Evolutionary conservation across 805 yeast species (phyloP).

Genomic region (Debaryomyces hansenii): DNA sequence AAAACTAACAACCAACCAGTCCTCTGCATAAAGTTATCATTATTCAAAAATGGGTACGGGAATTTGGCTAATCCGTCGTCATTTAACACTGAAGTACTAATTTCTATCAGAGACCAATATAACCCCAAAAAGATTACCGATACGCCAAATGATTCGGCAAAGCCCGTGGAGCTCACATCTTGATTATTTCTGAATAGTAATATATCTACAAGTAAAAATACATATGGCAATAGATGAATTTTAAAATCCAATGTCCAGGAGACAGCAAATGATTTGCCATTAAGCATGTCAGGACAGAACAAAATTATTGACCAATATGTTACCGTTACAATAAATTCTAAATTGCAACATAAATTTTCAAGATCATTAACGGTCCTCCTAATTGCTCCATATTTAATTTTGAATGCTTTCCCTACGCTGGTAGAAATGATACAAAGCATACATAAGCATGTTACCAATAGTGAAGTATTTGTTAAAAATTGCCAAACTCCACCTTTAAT

Average conservation of each 20-base stretch:
- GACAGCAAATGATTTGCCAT: slow-evolving; percentile 16
- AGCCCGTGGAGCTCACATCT: neutral
- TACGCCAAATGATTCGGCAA: slow-evolving; percentile 1
- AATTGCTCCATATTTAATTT: neutral
- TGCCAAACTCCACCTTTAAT: slow-evolving; percentile 22
- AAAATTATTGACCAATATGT: slow-evolving; percentile 22
- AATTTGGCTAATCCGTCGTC: slow-evolving; percentile 7
- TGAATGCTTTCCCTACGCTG: neutral
- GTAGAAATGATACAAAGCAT: neutral
- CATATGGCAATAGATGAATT: slow-evolving; percentile 27
- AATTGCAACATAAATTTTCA: slow-evolving; percentile 12
- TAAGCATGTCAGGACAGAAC: slow-evolving; percentile 15
- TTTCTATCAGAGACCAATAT: slow-evolving; percentile 19
- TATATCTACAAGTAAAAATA: slow-evolving; percentile 12
- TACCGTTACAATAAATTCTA: slow-evolving; percentile 22
- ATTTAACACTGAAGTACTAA: neutral
- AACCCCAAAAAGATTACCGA: slow-evolving; percentile 8
- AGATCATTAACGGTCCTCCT: neutral
- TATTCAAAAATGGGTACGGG: slow-evolving; percentile 20
- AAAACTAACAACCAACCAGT: slow-evolving; percentile 9
- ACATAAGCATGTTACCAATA: slow-evolving; percentile 5
- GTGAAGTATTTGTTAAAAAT: slow-evolving; percentile 23
- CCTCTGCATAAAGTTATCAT: slow-evolving; percentile 2
- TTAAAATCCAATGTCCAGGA: slow-evolving; percentile 17
- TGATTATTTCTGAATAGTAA: neutral